These are phyloP conservation scores for Grosmannia serpens DNA, from an alignment of 2,329 filamentous ascomycete species.

Conservation along the genomic window DNA sequence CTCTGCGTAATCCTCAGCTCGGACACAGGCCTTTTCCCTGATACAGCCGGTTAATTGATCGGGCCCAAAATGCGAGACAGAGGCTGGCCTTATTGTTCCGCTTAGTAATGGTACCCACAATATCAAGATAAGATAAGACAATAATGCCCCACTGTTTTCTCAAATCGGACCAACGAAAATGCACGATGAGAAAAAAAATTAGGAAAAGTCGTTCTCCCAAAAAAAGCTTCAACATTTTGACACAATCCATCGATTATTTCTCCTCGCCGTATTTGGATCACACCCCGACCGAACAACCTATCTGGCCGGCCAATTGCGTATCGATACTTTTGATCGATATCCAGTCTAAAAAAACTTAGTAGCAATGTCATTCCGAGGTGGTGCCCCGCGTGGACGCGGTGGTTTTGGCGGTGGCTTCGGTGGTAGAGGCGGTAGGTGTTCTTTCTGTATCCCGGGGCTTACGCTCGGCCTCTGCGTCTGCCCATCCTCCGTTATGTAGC, in stretches of 20 bases:
- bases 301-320: background rate
- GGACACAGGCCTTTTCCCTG: no score
- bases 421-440: conserved; percentile 36
- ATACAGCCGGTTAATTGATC: no score
- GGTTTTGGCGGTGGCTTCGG: conserved; percentile 35
- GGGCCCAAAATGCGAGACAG: no score
- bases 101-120: background rate
- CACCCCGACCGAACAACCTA: background rate
- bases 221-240: background rate
- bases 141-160: background rate
- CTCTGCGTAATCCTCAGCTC: no score
- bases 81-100: background rate
- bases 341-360: background rate
- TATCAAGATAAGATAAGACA: background rate
- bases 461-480: background rate
- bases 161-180: background rate
- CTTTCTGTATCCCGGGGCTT: background rate
- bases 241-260: background rate
- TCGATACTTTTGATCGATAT: background rate
- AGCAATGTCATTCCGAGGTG: conserved; percentile 51
- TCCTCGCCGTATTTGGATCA: background rate
- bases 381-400: conserved; percentile 28
- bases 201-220: background rate
- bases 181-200: background rate
- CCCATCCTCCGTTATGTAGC: background rate